phyloP scores from a whole-genome alignment of 2,329 filamentous ascomycete species.

The Fusarium veterinarium region DNA sequence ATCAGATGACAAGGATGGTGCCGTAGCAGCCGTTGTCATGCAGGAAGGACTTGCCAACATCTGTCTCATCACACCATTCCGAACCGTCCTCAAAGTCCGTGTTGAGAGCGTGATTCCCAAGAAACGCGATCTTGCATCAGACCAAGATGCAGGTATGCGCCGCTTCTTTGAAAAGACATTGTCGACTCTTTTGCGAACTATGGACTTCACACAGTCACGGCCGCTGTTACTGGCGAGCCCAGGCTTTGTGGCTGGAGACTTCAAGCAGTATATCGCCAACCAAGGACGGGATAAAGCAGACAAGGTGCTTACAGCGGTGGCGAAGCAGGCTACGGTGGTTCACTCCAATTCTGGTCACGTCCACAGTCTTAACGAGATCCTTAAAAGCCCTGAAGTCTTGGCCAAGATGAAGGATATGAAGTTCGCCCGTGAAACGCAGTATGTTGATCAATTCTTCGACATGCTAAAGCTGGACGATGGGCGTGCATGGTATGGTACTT shows the following conservation, averaged over 20 bases:
- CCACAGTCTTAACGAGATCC: slow-evolving; percentile 87
- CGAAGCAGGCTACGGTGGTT: slow-evolving; percentile 75
- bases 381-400: slow-evolving; percentile 83
- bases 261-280: slow-evolving; percentile 78
- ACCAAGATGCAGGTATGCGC: slow-evolving; percentile 76
- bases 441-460: slow-evolving; percentile 87
- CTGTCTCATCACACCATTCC: slow-evolving; percentile 83
- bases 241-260: slow-evolving; percentile 85
- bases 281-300: slow-evolving; percentile 69
- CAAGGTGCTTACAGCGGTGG: slow-evolving; percentile 74
- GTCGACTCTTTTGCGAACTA: slow-evolving; percentile 78
- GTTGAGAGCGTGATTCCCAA: slow-evolving; percentile 75
- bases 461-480: slow-evolving; percentile 86
- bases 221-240: slow-evolving; percentile 89
- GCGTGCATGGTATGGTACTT: slow-evolving; percentile 88
- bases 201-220: slow-evolving; percentile 77
- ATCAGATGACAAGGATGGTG: slow-evolving; percentile 81
- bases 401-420: slow-evolving; percentile 86
- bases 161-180: slow-evolving; percentile 82
- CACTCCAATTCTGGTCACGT: slow-evolving; percentile 88
- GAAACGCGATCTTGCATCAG: slow-evolving; percentile 72
- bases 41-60: slow-evolving; percentile 88
- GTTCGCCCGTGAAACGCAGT: slow-evolving; percentile 82
- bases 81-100: slow-evolving; percentile 74
- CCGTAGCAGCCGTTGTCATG: slow-evolving; percentile 92